Conservation (phyloP, 768 basidiomycete species). For the Russula brevipes region DNA sequence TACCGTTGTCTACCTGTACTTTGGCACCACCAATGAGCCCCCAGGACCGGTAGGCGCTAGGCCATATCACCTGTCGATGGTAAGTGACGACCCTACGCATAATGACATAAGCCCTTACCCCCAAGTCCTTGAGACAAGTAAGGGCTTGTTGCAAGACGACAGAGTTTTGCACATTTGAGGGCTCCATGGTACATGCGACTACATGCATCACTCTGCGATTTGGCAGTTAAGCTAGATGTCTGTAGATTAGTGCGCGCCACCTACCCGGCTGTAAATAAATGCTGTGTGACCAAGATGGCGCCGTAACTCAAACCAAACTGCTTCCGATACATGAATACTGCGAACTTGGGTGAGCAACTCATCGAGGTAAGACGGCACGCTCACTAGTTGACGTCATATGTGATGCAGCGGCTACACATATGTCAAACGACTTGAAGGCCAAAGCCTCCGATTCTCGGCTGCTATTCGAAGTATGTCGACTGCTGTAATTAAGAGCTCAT, state of each 20-base stretch:
- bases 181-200: slow-evolving; percentile 66
- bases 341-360: not conserved
- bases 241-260: slow-evolving; percentile 28
- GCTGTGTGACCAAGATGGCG: slow-evolving; percentile 64
- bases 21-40: slow-evolving; percentile 25
- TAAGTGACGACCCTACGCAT: slow-evolving; percentile 44
- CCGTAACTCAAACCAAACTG: slow-evolving; percentile 54
- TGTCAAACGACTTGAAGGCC: slow-evolving; percentile 56
- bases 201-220: slow-evolving; percentile 69
- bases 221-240: slow-evolving; percentile 17
- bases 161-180: slow-evolving; percentile 63
- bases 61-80: slow-evolving; percentile 53
- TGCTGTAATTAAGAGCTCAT: not conserved
- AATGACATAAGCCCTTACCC: slow-evolving; percentile 40
- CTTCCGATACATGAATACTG: slow-evolving; percentile 57
- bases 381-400: slow-evolving; percentile 63
- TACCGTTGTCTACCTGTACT: slow-evolving; percentile 22
- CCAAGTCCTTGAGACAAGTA: slow-evolving; percentile 59
- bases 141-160: slow-evolving; percentile 62
- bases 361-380: not conserved
- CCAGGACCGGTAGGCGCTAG: slow-evolving; percentile 23
- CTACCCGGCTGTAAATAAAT: slow-evolving; percentile 67
- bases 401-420: slow-evolving; percentile 67
- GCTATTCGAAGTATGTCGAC: slow-evolving; percentile 9
- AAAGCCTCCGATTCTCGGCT: slow-evolving; percentile 29